Evolutionary conservation across 192 early-diverging fungal species (phyloP), one percentile per base, ranked within the genome.

Genomic region (Linnemannia exigua): DNA sequence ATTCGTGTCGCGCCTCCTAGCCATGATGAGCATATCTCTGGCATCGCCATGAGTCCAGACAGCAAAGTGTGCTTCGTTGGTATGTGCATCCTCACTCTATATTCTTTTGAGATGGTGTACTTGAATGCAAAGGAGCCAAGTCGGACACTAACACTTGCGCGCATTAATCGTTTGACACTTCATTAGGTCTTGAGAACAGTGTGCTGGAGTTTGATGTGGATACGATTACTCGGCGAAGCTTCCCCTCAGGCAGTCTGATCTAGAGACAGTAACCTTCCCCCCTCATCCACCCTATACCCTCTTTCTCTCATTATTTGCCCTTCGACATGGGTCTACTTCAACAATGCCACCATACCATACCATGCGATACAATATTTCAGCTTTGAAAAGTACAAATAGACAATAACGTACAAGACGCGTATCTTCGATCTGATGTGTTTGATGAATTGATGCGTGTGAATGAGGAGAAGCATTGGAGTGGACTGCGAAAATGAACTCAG

Each of bases 1-100:
- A 85, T 99, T 20, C 92, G 96, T 19, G 96, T 97, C 1, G 93
- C 93, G 17, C 91, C 95, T 8, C 77, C 90, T 9, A 81, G 81
- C 17, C 63, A 76, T 46, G 95, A 99, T 79, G 92, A 93, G 44
- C 95, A 98, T 74, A 97, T 99, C 36, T 94, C 96, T 9, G 98
- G 98, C 4, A 89, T 99, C 25, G 76, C 93, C 9, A 96, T 97
- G 87, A 93, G 96, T 41, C 93, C 96, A 19, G 96, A 97, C 79
- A 95, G 95, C 88, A 91, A 92, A 79, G 91, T 91, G 20, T 88
- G 97, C 70, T 99, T 97, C 92, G 97, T 98, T 74, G 97, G 97
- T 96, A 90, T 66, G 93, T 88, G 15, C 8, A 15, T 79, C n/a
- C 14, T 25, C 37, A 1, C 14, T 47, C 9, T 31, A 20, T 38